Evolutionary conservation across 768 basidiomycete genomes (phyloP), one percentile per base, ranked within the genome.

Genomic region (Sarcodon aspratus): DNA sequence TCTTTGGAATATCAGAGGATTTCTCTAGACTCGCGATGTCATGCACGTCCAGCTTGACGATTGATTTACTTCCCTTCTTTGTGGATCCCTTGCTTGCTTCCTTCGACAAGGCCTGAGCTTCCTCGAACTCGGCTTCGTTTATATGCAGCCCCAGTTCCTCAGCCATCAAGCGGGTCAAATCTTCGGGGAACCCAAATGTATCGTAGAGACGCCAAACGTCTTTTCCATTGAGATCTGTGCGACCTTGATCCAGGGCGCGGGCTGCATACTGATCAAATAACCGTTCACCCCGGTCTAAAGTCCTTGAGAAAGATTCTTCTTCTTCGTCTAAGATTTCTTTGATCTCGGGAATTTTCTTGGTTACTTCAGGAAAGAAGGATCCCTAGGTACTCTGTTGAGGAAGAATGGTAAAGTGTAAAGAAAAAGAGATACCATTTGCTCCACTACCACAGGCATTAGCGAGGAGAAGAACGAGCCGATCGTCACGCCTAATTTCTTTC

Each of bases 121-220:
- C 76, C 55, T 90, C 90, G 57, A 97, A 95, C 56, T 94, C 93
- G 44, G 72, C 71, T 55, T 94, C 82, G 60, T 97, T 92, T 58
- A 98, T 77, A 7, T 69, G 72, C 40, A 99, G 70, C 2, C 82
- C 84, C 31, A 90, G 69, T 61, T 99, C 96, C 63, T 94, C 89
- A 4, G 96, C 96, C 96, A 99, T 98, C 50, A 99, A 73, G 45
- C 85, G 82, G 1, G 96, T 99, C 45, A 99, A 69, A 61, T 99
- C 96, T 37, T 90, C 92, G 0, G 96, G 96, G 71, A 99, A 99
- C 46, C 96, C 96, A 61, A 88, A 99, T 1, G 96, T 98, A 62
- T 99, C 96, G 62, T 98, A 98, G 46, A 99, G 66, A 27, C 89
- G 78, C 96, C 96, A 99, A 34, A 97, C 90, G 59, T 99, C 95